These are phyloP conservation scores for Candolleomyces aberdarensis DNA, from an alignment of 768 basidiomycete genomes.

Conservation along the genomic window DNA sequence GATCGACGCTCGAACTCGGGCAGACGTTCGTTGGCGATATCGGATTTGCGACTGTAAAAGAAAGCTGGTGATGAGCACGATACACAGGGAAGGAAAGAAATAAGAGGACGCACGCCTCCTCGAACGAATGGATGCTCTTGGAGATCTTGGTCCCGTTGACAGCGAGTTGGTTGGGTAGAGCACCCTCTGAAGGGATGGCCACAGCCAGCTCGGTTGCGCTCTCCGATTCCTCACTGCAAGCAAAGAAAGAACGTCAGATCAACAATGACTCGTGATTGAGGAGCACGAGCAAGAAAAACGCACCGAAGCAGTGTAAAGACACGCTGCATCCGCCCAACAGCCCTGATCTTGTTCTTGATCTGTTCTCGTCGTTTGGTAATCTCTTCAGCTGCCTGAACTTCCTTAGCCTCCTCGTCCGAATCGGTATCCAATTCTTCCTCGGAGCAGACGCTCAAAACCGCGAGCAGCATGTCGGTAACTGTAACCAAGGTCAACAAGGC, in stretches of 20 bases:
- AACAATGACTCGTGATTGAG: constrained; percentile 2
- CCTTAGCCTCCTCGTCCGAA: constrained; percentile 33
- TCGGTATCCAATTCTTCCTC: constrained; percentile 81
- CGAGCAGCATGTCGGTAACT: constrained; percentile 98
- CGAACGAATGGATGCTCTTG: constrained; percentile 66
- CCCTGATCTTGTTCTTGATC: constrained; percentile 93
- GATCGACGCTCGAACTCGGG: constrained; percentile 50
- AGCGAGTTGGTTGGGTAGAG: constrained; percentile 47
- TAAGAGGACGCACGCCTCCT: constrained; percentile 60
- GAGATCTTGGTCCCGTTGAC: constrained; percentile 60
- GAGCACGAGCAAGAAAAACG: constrained; percentile 21
- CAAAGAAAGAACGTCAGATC: neutral
- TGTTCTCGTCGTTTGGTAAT: constrained; percentile 57
- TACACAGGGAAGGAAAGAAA: neutral
- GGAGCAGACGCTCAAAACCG: constrained; percentile 89
- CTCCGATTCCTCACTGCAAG: constrained; percentile 71
- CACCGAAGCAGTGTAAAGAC: constrained; percentile 89
- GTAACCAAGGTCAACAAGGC: neutral
- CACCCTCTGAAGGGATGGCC: constrained; percentile 21
- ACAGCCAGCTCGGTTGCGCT: constrained; percentile 64
- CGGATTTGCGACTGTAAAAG: constrained; percentile 58
- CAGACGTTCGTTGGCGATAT: constrained; percentile 72
- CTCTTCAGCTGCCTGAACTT: constrained; percentile 36
- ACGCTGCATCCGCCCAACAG: constrained; percentile 87
- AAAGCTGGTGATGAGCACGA: neutral